phyloP scores from a whole-genome alignment of 1,284 basidiomycete species.

The Ustilago nuda region DNA sequence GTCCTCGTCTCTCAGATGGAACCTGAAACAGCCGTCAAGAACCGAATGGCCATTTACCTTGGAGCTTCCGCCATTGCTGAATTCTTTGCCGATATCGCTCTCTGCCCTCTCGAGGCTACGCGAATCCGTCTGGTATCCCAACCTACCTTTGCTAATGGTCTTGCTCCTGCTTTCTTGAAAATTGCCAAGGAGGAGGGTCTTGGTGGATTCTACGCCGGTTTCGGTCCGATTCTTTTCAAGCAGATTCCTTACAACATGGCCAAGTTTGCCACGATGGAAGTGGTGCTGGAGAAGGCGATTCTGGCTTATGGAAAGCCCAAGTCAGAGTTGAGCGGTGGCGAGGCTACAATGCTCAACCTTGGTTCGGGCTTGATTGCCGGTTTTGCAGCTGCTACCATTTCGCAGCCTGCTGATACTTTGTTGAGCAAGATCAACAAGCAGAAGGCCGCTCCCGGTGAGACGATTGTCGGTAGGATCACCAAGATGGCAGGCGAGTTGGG shows the following conservation, averaged over 20 bases:
- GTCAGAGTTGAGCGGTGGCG: conserved; percentile 69
- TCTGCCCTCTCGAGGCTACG: conserved; percentile 69
- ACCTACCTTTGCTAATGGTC: conserved; percentile 68
- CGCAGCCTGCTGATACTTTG: conserved; percentile 68
- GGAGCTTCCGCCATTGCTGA: conserved; percentile 67
- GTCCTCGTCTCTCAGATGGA: conserved; percentile 65
- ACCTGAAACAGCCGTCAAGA: conserved; percentile 64
- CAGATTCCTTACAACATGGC: conserved; percentile 71
- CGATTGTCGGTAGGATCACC: conserved; percentile 72
- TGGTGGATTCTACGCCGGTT: conserved; percentile 71
- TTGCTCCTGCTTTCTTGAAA: conserved; percentile 63
- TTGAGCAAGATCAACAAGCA: conserved; percentile 75
- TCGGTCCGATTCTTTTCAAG: conserved; percentile 70
- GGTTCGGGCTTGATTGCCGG: conserved; percentile 68
- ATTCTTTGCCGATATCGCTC: conserved; percentile 69
- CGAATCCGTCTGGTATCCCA: conserved; percentile 69
- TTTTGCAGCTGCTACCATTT: conserved; percentile 69
- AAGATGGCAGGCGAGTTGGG: conserved; percentile 72
- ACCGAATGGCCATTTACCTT: conserved; percentile 68
- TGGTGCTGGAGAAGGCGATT: conserved; percentile 72
- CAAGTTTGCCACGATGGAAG: conserved; percentile 72
- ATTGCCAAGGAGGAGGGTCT: conserved; percentile 67
- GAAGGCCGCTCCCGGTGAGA: conserved; percentile 74
- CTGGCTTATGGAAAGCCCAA: conserved; percentile 72
- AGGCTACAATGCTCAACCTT: conserved; percentile 65